Percentiles rank a stretch among this genome's conserved stretches.
These are phyloP conservation scores for Lumnitzera racemosa DNA, from an alignment of 345 rosid genomes.

Conservation along the genomic window DNA sequence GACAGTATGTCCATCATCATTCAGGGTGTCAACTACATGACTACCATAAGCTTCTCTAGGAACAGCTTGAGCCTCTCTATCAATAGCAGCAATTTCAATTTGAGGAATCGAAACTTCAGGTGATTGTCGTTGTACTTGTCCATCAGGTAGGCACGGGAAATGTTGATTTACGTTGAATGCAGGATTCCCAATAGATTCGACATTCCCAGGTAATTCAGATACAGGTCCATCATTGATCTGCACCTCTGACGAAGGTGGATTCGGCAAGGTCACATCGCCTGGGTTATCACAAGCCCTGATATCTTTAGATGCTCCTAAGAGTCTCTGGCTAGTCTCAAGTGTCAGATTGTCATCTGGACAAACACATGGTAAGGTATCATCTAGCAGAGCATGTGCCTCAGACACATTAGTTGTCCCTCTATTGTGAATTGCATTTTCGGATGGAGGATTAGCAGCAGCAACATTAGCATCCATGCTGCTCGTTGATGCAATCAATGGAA, in stretches of 20 bases:
- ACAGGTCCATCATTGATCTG: conserved; percentile 2
- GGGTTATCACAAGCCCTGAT: neutral
- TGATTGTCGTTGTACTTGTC: too few relatives aligned
- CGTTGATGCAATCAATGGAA: neutral
- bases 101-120: too few relatives aligned
- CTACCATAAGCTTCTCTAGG: neutral
- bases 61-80: conserved; percentile 1
- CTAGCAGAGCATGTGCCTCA: conserved; percentile 20
- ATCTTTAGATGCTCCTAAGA: neutral
- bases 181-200: conserved; percentile 1
- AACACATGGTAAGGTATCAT: conserved; percentile 18
- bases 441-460: neutral
- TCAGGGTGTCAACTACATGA: conserved; percentile 4
- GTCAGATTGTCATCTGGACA: conserved; percentile 4
- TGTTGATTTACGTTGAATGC: neutral
- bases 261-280: neutral
- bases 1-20: conserved; percentile 2
- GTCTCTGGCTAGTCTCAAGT: neutral
- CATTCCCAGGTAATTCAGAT: conserved; percentile 5
- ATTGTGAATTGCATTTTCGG: neutral
- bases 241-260: neutral
- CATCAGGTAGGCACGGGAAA: neutral
- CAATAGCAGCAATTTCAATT: too few relatives aligned
- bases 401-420: neutral
- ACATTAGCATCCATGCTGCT: neutral